phyloP scores from a whole-genome alignment of 257 asterid species.

The Linaria vulgaris region DNA sequence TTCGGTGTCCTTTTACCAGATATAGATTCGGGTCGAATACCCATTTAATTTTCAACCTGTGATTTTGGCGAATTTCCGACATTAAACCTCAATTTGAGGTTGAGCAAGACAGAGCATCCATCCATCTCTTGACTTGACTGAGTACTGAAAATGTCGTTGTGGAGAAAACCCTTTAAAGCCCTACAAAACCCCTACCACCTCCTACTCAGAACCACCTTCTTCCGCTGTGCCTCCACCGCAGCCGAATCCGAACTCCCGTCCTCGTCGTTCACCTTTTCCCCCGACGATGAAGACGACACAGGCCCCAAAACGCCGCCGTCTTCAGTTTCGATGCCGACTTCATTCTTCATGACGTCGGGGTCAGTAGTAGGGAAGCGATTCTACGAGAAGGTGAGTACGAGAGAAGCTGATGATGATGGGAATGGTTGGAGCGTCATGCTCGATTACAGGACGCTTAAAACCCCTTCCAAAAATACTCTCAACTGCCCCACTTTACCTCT shows the following conservation, averaged over 20 bases:
- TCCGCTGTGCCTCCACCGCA: slow-evolving; percentile 38
- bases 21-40: no score
- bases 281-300: slow-evolving; percentile 47
- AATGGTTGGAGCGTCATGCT: slow-evolving; percentile 90
- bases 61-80: no score
- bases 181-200: slow-evolving; percentile 32
- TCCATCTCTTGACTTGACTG: no score
- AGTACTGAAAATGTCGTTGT: slow-evolving; percentile 59
- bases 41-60: no score
- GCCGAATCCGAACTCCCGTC: slow-evolving; percentile 40
- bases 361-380: slow-evolving; percentile 90
- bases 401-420: slow-evolving; percentile 91
- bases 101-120: no score
- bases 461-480: slow-evolving; percentile 81
- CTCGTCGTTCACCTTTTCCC: slow-evolving; percentile 55
- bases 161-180: slow-evolving; percentile 47
- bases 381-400: slow-evolving; percentile 70
- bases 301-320: slow-evolving; percentile 37
- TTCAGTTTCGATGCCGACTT: slow-evolving; percentile 77
- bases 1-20: no score
- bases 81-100: no score
- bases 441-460: slow-evolving; percentile 86
- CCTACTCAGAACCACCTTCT: slow-evolving; percentile 35
- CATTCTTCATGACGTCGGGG: slow-evolving; percentile 97
- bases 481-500: slow-evolving; percentile 79